phyloP scores from a whole-genome alignment of 495 filamentous ascomycete genomes.

The Tuber melanosporum region DNA sequence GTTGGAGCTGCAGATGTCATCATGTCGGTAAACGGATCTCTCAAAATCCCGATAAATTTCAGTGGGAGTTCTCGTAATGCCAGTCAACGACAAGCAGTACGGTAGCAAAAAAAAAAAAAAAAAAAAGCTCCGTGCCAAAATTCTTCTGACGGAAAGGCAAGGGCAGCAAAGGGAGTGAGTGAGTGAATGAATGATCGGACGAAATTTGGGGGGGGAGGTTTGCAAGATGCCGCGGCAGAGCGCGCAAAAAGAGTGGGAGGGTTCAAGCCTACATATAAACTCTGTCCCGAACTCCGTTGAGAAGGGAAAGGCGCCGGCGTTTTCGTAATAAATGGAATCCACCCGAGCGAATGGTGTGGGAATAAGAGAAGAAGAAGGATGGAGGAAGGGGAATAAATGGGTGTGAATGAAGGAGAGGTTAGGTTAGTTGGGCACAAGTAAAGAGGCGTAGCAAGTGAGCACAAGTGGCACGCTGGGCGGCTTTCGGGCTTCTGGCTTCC shows the following conservation, averaged over 20 bases:
- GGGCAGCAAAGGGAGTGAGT: neutral
- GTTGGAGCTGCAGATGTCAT: conserved; percentile 33
- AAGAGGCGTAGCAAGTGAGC: neutral
- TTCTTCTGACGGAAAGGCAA: neutral
- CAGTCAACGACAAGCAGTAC: neutral
- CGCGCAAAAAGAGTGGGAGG: neutral
- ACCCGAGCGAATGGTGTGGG: conserved; percentile 13
- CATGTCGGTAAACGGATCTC: conserved; percentile 36
- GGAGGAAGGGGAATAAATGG: conserved; percentile 9
- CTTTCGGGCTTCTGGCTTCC: conserved; percentile 11
- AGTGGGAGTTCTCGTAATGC: neutral
- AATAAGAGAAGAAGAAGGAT: conserved; percentile 7
- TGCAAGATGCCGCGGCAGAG: neutral
- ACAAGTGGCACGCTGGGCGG: conserved; percentile 9
- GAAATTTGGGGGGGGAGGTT: conserved; percentile 3
- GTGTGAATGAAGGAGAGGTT: conserved; percentile 18
- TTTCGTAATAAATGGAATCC: conserved; percentile 13
- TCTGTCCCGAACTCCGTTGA: neutral
- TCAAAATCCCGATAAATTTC: neutral
- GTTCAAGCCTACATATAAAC: conserved; percentile 5
- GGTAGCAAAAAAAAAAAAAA: neutral
- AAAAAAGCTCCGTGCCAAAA: neutral
- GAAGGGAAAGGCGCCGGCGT: conserved; percentile 15
- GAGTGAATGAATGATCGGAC: neutral
- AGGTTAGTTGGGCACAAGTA: conserved; percentile 2